phyloP scores from a whole-genome alignment of 108 stramenopile species.

The Mediolabrus comicus region DNA sequence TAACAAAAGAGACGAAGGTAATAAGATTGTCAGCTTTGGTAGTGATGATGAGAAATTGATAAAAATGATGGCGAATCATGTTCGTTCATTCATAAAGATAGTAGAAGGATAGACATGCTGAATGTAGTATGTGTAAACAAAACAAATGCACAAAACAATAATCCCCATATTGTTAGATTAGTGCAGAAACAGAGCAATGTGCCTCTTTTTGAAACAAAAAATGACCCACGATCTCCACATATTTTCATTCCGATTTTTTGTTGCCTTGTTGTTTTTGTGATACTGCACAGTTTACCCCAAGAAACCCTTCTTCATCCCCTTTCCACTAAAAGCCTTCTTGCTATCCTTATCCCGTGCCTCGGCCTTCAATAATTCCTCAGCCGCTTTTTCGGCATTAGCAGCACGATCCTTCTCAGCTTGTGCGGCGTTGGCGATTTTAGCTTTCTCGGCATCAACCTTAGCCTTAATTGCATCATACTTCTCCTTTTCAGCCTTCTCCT shows the following conservation, averaged over 20 bases:
- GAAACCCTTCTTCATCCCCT: constrained; percentile 79
- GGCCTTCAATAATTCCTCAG: constrained; percentile 65
- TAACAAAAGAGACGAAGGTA: constrained; percentile 56
- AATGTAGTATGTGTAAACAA: too few species aligned
- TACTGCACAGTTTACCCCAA: constrained; percentile 31
- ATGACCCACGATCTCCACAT: too few species aligned
- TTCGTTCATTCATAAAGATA: constrained; percentile 52
- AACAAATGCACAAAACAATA: too few species aligned
- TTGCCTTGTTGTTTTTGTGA: background rate
- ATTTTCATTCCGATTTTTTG: too few species aligned
- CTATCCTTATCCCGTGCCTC: constrained; percentile 76
- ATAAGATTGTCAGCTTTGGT: constrained; percentile 31
- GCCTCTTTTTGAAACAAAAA: too few species aligned
- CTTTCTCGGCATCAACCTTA: constrained; percentile 38
- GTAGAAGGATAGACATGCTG: constrained; percentile 30
- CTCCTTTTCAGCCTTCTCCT: constrained; percentile 44
- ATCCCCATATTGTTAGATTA: too few species aligned
- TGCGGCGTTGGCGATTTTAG: constrained; percentile 48
- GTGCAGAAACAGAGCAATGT: too few species aligned
- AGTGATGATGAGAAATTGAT: constrained; percentile 54
- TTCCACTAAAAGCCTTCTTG: constrained; percentile 71
- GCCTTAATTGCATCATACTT: constrained; percentile 38
- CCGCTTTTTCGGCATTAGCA: constrained; percentile 27
- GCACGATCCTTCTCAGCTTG: constrained; percentile 23
- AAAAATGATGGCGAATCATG: constrained; percentile 56